Base-by-base conservation (phyloP, 805 yeast genomes). In the Myxozyma lipomycoides region DNA sequence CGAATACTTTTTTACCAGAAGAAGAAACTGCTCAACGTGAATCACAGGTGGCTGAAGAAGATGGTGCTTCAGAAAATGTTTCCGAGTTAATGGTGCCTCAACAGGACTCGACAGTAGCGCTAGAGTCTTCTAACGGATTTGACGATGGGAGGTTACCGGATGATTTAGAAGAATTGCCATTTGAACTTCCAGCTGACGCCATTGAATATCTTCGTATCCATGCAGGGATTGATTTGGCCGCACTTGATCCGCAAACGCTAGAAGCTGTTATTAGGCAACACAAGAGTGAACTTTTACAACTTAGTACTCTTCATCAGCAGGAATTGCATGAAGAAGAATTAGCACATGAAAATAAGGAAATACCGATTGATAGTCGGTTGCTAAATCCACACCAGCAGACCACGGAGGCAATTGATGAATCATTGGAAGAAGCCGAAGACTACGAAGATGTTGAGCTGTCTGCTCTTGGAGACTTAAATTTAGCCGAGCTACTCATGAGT, bases 401-500 rank as follows among this genome's bases (percentile, higher is more conserved):
- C 12, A 28, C 32, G 12, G 32, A 28, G 32, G 12, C 32, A 9
- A 12, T 12, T 28, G 40, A 7, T 7, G 35, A 12, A 12, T 21
- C 36, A 12, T 35, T 28, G 25, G 32, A 36, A 15, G 38, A 30
- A 9, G 34, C 49, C 19, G 48, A 30, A 18, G 44, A 42, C n/a
- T 45, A 32, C 4, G 46, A 37, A 12, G 48, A 38, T 10, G 52
- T 38, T 9, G 24, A 25, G 21, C 32, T 22, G 9, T 32, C 41
- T 2, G 41, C 43, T 30, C 40, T 52, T 22, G 57, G 46, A 23
- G 36, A 49, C 3, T 40, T 49, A 21, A 53, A 49, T 22, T 17
- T 40, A 5, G 43, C 43, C 6, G 55, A 50, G 36, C 45, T 53
- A 21, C 45, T 53, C 18, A 34, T 50, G 49, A 55, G 57, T 30